These are phyloP conservation scores for Echium plantagineum DNA, from an alignment of 257 asterid genomes.

Conservation along the genomic window DNA sequence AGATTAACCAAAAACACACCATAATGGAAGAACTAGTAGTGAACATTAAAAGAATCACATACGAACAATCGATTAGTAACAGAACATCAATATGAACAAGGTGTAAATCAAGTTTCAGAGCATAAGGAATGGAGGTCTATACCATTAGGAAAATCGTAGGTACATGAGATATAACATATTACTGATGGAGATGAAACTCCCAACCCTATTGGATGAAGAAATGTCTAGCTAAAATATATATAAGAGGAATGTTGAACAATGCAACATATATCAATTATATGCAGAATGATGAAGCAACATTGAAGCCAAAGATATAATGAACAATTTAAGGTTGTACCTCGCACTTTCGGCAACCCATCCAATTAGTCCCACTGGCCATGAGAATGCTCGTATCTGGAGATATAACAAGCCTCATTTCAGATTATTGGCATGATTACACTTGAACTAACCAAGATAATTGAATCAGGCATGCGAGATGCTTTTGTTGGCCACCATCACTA, in stretches of 20 bases:
- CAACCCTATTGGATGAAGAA: too few species aligned
- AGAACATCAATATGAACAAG: too few species aligned
- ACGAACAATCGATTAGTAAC: too few species aligned
- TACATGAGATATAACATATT: too few species aligned
- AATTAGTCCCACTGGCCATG: constrained; percentile 91
- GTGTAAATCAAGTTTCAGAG: too few species aligned
- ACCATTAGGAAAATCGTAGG: too few species aligned
- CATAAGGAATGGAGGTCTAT: too few species aligned
- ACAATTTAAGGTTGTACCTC: constrained; percentile 36
- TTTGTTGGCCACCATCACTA: not conserved
- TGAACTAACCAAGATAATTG: not conserved
- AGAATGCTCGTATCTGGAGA: constrained; percentile 81
- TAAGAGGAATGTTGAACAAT: not conserved
- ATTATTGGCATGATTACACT: too few species aligned
- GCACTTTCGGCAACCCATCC: constrained; percentile 99
- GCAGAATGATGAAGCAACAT: not conserved
- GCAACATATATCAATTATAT: not conserved
- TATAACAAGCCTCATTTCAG: not conserved
- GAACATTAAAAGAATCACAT: too few species aligned
- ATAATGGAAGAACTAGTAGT: too few species aligned
- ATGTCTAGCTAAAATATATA: not conserved
- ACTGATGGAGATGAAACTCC: too few species aligned
- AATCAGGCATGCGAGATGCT: not conserved
- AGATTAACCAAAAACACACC: not conserved
- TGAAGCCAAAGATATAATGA: constrained; percentile 6